These are phyloP conservation scores for Avena sativa DNA, from an alignment of 176 grass and related monocot genomes.

Conservation along the genomic window DNA sequence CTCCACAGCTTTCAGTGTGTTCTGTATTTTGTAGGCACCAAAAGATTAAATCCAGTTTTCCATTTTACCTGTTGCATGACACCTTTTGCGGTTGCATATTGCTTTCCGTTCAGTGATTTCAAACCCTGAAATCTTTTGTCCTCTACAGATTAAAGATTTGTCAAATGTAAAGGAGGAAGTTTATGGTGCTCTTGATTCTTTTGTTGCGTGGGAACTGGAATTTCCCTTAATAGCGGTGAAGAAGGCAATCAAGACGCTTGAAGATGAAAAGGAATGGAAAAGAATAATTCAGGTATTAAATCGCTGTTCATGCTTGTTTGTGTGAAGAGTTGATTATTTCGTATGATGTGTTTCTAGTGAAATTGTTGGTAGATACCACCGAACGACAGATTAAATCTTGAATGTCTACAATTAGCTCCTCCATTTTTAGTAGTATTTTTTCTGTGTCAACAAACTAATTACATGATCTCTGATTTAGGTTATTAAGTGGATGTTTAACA, in stretches of 20 bases:
- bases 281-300: conserved; percentile 80
- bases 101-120: not conserved
- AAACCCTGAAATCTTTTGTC: conserved; percentile 14
- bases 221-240: conserved; percentile 94
- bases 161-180: conserved; percentile 98
- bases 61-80: not conserved
- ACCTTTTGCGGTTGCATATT: conserved; percentile 5
- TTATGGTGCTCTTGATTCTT: conserved; percentile 94
- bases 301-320: not conserved
- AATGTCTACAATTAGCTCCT: conserved; percentile 3
- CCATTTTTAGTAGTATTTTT: conserved; percentile 14
- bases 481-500: conserved; percentile 97
- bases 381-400: not conserved
- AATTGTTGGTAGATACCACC: not conserved
- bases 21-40: not conserved
- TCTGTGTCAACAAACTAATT: conserved; percentile 15
- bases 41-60: not conserved
- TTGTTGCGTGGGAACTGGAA: conserved; percentile 96
- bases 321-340: not conserved
- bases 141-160: conserved; percentile 71
- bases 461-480: conserved; percentile 55
- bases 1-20: conserved; percentile 8
- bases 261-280: conserved; percentile 94
- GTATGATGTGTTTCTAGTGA: not conserved
- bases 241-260: conserved; percentile 84